These are phyloP conservation scores for Paxillus involutus DNA, from an alignment of 768 basidiomycete genomes.

Conservation along the genomic window DNA sequence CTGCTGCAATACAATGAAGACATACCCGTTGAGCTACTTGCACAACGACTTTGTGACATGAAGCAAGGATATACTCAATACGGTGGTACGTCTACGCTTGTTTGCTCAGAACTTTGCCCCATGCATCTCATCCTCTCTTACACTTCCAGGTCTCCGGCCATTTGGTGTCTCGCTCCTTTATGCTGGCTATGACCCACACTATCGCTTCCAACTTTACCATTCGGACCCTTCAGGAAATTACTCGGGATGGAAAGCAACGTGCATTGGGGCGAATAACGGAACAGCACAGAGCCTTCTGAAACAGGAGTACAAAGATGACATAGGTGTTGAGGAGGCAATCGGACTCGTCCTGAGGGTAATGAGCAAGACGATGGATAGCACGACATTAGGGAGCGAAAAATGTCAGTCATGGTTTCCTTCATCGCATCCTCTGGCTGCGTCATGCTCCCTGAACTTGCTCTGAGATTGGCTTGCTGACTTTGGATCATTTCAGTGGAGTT, in stretches of 20 bases:
- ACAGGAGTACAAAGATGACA: conserved; percentile 98
- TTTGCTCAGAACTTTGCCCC: neutral
- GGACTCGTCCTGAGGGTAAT: conserved; percentile 90
- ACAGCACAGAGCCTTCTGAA: conserved; percentile 94
- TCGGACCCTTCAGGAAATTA: conserved; percentile 99
- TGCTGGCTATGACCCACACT: conserved; percentile 95
- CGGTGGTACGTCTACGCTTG: conserved; percentile 60
- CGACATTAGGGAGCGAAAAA: conserved; percentile 94
- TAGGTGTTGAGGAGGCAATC: conserved; percentile 87
- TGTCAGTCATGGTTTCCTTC: conserved; percentile 48
- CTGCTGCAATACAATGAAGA: conserved; percentile 92
- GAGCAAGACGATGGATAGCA: conserved; percentile 99
- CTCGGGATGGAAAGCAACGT: conserved; percentile 97
- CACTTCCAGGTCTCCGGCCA: conserved; percentile 76
- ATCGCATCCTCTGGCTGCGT: neutral
- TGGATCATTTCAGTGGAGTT: conserved; percentile 76
- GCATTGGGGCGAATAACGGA: conserved; percentile 97
- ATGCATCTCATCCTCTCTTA: neutral
- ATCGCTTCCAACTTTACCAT: conserved; percentile 96
- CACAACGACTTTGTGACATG: conserved; percentile 91
- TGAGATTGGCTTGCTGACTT: neutral
- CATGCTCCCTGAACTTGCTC: too few species aligned
- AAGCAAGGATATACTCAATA: conserved; percentile 99
- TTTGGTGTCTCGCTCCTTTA: conserved; percentile 98
- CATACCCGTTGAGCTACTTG: conserved; percentile 95